A percentile compares a stretch with the other conserved stretches of the same genome.
Conservation (phyloP, 2,329 filamentous ascomycete species). For the Onygenales sp. region DNA sequence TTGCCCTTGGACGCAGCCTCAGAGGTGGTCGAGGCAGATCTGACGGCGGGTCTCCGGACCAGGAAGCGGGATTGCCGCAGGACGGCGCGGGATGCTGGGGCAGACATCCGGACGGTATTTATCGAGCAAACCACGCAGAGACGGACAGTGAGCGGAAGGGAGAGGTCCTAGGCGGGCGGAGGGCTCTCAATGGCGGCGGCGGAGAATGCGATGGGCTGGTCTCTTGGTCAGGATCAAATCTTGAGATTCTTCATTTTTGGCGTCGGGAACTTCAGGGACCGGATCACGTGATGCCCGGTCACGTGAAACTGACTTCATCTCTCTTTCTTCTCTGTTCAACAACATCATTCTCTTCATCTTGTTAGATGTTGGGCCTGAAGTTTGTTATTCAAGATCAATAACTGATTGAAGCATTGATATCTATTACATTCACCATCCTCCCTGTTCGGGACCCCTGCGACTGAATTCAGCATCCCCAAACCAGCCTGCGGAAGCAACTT, state of each 20-base stretch:
- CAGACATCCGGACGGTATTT: slow-evolving; percentile 31
- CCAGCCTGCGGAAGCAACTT: no score
- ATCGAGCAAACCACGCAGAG: slow-evolving; percentile 11
- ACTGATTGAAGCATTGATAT: no score
- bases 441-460: no score
- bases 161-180: slow-evolving; percentile 22
- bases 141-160: slow-evolving; percentile 17
- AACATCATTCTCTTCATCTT: not conserved
- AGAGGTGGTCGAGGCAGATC: slow-evolving; percentile 38
- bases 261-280: slow-evolving; percentile 35
- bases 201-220: slow-evolving; percentile 19
- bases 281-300: not conserved
- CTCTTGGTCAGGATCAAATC: slow-evolving; percentile 27
- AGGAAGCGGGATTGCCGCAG: slow-evolving; percentile 40
- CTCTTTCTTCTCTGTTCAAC: not conserved
- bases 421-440: no score
- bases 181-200: slow-evolving; percentile 30
- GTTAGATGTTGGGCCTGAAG: no score
- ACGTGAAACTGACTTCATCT: not conserved
- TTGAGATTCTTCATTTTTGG: slow-evolving; percentile 22
- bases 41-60: slow-evolving; percentile 35
- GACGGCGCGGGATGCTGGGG: slow-evolving; percentile 33
- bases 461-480: no score
- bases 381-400: no score
- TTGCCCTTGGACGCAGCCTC: slow-evolving; percentile 38